Evolutionary conservation across 73 alveolate genomes (phyloP).

Genomic region (Paramecium sexaurelia): DNA sequence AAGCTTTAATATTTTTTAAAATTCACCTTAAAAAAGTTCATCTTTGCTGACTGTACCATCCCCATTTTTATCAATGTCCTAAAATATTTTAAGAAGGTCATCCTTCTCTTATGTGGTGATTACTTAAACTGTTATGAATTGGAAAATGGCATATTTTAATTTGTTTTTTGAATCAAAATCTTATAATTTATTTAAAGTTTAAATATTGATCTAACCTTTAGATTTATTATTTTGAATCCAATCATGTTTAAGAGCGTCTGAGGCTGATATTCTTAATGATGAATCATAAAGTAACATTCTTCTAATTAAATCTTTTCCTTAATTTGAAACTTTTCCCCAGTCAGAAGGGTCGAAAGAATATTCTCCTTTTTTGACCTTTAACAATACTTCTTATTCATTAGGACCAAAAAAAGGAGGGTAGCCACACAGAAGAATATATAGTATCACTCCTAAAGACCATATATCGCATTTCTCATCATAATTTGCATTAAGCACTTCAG

Average conservation of each 20-base stretch:
- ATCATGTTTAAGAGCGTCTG: slow-evolving; percentile 34
- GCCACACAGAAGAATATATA: slow-evolving; percentile 68
- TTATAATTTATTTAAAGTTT: not conserved
- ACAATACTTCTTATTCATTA: slow-evolving; percentile 46
- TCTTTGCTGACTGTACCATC: slow-evolving; percentile 44
- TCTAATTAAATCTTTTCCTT: slow-evolving; percentile 64
- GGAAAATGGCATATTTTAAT: not conserved
- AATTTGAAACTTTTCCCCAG: slow-evolving; percentile 39
- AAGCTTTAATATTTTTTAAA: not conserved
- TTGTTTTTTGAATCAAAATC: slow-evolving; percentile 41
- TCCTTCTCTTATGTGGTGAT: not conserved
- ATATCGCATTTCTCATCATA: slow-evolving; percentile 75
- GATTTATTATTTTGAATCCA: slow-evolving; percentile 17
- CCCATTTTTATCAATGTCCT: slow-evolving; percentile 25
- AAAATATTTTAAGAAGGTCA: not conserved
- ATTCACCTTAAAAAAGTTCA: slow-evolving; percentile 7
- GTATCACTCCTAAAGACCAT: slow-evolving; percentile 73
- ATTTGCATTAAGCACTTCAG: slow-evolving; percentile 69
- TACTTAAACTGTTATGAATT: slow-evolving; percentile 11
- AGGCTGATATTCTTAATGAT: slow-evolving; percentile 39
- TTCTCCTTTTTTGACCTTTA: slow-evolving; percentile 43
- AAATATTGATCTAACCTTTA: not conserved
- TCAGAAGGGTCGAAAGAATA: slow-evolving; percentile 19
- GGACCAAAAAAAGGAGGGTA: slow-evolving; percentile 67
- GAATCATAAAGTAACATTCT: slow-evolving; percentile 44